Conservation (phyloP, 2,329 filamentous ascomycete genomes). For the Myriosclerotinia curreyana region DNA sequence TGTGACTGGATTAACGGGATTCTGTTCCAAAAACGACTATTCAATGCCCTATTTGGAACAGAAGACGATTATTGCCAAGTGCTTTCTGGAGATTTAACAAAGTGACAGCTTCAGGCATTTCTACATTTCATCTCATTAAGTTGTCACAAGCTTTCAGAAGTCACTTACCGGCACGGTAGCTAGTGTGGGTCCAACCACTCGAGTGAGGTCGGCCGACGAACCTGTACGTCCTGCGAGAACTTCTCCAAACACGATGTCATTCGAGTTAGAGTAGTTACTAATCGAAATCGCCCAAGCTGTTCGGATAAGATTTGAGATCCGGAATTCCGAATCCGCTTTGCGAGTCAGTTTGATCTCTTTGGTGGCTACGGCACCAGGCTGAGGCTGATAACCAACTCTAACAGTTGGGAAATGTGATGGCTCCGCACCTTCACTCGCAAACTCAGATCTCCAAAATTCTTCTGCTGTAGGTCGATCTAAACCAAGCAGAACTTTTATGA, state of each 20-base stretch:
- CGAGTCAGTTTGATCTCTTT: background rate
- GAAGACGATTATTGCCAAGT: background rate
- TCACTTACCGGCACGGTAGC: slow-evolving; percentile 45
- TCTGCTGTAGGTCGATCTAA: slow-evolving; percentile 43
- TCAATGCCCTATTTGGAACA: background rate
- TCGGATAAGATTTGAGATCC: slow-evolving; percentile 29
- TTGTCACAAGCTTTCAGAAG: slow-evolving; percentile 29
- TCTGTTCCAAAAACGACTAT: background rate
- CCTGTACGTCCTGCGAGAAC: slow-evolving; percentile 45
- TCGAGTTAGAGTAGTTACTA: slow-evolving; percentile 41
- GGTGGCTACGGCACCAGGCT: background rate
- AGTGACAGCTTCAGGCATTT: background rate
- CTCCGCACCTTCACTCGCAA: slow-evolving; percentile 45
- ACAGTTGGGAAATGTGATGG: slow-evolving; percentile 45
- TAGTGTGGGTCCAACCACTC: slow-evolving; percentile 44
- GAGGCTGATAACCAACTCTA: background rate
- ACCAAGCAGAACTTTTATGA: slow-evolving; percentile 47
- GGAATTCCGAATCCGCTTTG: slow-evolving; percentile 21
- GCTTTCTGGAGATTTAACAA: background rate
- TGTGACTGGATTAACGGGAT: background rate
- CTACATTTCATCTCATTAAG: background rate
- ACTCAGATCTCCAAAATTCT: slow-evolving; percentile 47
- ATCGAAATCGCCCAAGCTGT: slow-evolving; percentile 44
- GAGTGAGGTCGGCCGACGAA: slow-evolving; percentile 42
- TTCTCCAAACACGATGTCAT: slow-evolving; percentile 46